A percentile compares a stretch with the other conserved stretches of the same genome.
Conservation (phyloP, 768 basidiomycete species). For the Boletales sp. region DNA sequence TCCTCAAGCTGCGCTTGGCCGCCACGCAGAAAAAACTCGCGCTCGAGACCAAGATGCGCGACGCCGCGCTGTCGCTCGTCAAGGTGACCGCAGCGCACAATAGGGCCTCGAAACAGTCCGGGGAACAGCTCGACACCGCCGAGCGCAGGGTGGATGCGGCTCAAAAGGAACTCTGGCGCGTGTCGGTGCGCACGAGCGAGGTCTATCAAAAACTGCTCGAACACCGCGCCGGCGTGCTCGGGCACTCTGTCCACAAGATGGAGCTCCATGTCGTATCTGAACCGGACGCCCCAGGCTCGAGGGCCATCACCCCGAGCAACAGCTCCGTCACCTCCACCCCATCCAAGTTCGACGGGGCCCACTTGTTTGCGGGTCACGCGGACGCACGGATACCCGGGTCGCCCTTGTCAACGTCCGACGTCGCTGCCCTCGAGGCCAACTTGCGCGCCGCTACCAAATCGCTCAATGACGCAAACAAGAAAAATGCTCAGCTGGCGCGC, state of each 20-base stretch:
- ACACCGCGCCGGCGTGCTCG: constrained; percentile 81
- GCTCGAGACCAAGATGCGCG: constrained; percentile 84
- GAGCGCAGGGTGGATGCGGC: constrained; percentile 66
- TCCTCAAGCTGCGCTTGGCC: constrained; percentile 60
- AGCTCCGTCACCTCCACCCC: constrained; percentile 30
- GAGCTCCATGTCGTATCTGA: constrained; percentile 43
- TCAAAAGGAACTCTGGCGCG: constrained; percentile 67
- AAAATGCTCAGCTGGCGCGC: constrained; percentile 57
- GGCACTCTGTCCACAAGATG: constrained; percentile 62
- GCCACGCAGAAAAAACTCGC: constrained; percentile 72
- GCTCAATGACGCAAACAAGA: constrained; percentile 54
- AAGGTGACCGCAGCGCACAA: constrained; percentile 59
- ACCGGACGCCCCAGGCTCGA: constrained; percentile 39
- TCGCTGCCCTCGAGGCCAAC: constrained; percentile 58
- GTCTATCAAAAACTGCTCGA: constrained; percentile 65
- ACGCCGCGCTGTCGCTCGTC: constrained; percentile 74
- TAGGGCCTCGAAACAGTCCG: constrained; percentile 57
- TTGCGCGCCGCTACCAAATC: constrained; percentile 59
- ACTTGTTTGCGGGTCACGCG: constrained; percentile 81
- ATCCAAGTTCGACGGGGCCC: constrained; percentile 75
- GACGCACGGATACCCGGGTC: constrained; percentile 53
- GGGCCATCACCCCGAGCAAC: constrained; percentile 35
- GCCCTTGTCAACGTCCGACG: constrained; percentile 42
- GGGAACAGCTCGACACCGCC: constrained; percentile 71
- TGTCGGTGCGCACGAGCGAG: constrained; percentile 63